Evolutionary conservation across 2,329 filamentous ascomycete genomes (phyloP).

Genomic region (Chaetomium sp.): DNA sequence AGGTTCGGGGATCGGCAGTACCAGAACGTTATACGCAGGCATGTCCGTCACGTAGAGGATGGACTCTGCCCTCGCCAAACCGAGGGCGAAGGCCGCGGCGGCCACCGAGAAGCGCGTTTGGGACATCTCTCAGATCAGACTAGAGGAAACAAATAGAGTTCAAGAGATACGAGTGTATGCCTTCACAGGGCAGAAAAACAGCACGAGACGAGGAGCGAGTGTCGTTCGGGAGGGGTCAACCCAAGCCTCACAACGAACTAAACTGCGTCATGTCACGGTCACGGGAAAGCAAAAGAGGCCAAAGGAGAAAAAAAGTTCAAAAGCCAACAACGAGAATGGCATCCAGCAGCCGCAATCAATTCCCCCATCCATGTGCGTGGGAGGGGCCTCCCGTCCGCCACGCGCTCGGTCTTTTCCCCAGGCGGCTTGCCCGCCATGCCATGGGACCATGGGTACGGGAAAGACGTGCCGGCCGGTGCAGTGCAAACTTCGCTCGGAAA

Average conservation of each 20-base stretch:
- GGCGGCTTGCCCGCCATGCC: too few relatives aligned
- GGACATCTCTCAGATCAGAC: conserved; percentile 17
- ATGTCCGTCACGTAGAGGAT: conserved; percentile 42
- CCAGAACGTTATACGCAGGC: conserved; percentile 35
- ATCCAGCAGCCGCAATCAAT: too few relatives aligned
- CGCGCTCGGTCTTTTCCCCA: background rate
- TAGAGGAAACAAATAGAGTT: background rate
- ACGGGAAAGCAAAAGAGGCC: background rate
- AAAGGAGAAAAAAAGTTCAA: background rate
- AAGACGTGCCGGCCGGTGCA: background rate
- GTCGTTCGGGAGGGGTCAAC: background rate
- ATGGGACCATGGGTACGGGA: too few relatives aligned
- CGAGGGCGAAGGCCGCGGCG: conserved; percentile 6
- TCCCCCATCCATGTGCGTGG: background rate
- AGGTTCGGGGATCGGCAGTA: conserved; percentile 14
- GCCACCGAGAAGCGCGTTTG: conserved; percentile 1
- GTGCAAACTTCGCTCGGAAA: background rate
- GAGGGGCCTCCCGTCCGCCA: background rate
- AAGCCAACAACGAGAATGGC: too few relatives aligned
- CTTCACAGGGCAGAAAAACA: conserved; percentile 2
- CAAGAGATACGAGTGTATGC: background rate
- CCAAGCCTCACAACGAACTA: background rate
- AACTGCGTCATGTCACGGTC: background rate
- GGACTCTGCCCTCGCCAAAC: conserved; percentile 17
- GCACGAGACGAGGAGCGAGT: conserved; percentile 7